Conservation (phyloP, 1,284 basidiomycete genomes). For the Cryptococcus sp. region DNA sequence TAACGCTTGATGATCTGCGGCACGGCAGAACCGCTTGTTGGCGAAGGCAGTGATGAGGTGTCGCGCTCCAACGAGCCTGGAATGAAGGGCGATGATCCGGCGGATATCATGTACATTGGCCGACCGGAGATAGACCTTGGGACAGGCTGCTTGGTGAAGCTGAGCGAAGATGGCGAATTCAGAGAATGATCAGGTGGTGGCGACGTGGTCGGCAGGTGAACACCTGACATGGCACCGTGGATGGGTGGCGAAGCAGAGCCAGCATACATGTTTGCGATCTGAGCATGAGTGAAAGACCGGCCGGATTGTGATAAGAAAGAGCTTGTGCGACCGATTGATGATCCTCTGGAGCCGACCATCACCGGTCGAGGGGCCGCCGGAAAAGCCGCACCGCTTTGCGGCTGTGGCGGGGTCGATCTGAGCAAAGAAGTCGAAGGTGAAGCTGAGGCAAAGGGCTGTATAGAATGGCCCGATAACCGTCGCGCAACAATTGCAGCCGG, state of each 20-base stretch:
- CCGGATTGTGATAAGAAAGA: conserved; percentile 53
- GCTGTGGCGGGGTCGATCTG: conserved; percentile 30
- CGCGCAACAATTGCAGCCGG: conserved; percentile 36
- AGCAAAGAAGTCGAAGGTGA: conserved; percentile 47
- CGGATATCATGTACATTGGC: conserved; percentile 26
- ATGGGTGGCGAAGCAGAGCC: conserved; percentile 32
- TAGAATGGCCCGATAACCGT: conserved; percentile 47
- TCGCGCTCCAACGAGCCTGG: conserved; percentile 41
- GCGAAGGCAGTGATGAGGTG: conserved; percentile 12
- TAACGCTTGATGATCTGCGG: conserved; percentile 45
- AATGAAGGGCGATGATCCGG: conserved; percentile 39
- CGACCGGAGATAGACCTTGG: conserved; percentile 30
- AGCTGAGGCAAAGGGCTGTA: conserved; percentile 44
- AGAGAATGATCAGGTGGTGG: conserved; percentile 25
- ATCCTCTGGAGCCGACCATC: conserved; percentile 22
- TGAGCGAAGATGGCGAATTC: conserved; percentile 35
- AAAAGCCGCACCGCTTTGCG: conserved; percentile 11
- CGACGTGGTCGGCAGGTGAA: conserved; percentile 22
- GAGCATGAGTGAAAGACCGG: conserved; percentile 51
- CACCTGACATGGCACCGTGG: conserved; percentile 24
- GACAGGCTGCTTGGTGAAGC: conserved; percentile 45
- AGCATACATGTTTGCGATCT: conserved; percentile 41
- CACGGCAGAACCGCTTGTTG: conserved; percentile 11
- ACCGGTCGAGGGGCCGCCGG: conserved; percentile 17
- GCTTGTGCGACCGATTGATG: conserved; percentile 43